These are phyloP conservation scores for Coccomyxa subellipsoidea DNA, from an alignment of 163 green algal species.

Conservation along the genomic window DNA sequence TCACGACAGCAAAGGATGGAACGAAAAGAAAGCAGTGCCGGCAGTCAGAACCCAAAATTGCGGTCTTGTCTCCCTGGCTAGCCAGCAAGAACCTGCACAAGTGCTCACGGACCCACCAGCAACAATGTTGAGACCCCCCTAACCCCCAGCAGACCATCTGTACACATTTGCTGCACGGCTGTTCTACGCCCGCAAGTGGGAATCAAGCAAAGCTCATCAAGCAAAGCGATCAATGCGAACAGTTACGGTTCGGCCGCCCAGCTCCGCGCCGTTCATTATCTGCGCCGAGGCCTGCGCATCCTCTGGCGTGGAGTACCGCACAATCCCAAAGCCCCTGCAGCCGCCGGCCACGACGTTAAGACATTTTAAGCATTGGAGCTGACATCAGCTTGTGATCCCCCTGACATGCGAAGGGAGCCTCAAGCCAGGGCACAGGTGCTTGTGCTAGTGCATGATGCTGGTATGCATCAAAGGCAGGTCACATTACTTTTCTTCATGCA, in stretches of 20 bases:
- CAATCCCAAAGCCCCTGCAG: conserved; percentile 82
- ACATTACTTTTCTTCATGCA: no score
- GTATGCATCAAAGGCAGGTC: no score
- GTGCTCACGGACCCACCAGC: neutral
- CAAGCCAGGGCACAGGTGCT: no score
- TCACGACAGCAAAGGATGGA: neutral
- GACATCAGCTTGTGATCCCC: neutral
- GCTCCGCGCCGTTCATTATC: conserved; percentile 78
- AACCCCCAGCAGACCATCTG: neutral
- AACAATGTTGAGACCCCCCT: neutral
- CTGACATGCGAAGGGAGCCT: neutral
- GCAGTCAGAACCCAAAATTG: neutral
- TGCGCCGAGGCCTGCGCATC: conserved; percentile 65
- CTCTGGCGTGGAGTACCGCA: conserved; percentile 66
- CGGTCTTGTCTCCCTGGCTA: neutral
- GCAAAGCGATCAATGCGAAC: conserved; percentile 85
- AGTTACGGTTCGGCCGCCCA: conserved; percentile 76
- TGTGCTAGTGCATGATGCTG: no score
- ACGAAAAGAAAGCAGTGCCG: neutral
- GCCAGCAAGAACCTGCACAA: neutral
- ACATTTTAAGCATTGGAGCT: neutral
- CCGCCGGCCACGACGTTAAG: neutral
- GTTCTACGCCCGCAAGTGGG: neutral
- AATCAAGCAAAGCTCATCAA: conserved; percentile 30
- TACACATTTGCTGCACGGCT: neutral